Conservation (phyloP, 2,329 filamentous ascomycete genomes). For the Furcasterigmium sp. region DNA sequence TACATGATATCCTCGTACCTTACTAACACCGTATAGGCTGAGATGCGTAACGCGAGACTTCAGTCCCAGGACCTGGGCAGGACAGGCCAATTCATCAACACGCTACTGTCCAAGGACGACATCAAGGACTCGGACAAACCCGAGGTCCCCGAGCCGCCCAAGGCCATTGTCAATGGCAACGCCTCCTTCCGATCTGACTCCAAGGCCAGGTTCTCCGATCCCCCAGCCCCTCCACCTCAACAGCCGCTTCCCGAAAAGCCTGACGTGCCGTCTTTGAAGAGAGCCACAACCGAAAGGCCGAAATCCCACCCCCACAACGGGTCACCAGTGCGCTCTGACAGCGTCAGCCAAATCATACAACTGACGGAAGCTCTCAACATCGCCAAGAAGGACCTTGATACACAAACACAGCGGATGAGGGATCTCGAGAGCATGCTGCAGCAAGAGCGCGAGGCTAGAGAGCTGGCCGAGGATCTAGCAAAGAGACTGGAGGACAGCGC, state of each 20-base stretch:
- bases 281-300: conserved; percentile 69
- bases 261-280: conserved; percentile 69
- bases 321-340: conserved; percentile 57
- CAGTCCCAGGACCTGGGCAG: conserved; percentile 82
- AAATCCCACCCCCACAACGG: conserved; percentile 48
- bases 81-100: conserved; percentile 75
- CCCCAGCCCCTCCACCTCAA: conserved; percentile 87
- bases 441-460: conserved; percentile 75
- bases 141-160: conserved; percentile 38
- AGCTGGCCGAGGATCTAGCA: conserved; percentile 78
- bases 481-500: conserved; percentile 60
- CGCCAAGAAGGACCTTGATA: conserved; percentile 81
- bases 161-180: conserved; percentile 49
- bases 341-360: conserved; percentile 69
- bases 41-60: conserved; percentile 84
- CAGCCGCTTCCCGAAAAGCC: conserved; percentile 93
- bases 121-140: conserved; percentile 53
- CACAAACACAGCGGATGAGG: conserved; percentile 72
- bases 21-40: conserved; percentile 51
- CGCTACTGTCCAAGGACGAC: conserved; percentile 68
- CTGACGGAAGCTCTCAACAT: conserved; percentile 79
- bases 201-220: conserved; percentile 84
- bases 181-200: conserved; percentile 62
- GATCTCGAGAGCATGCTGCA: conserved; percentile 74
- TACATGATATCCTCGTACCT: not conserved